Evolutionary conservation across 352 stramenopile species (phyloP), one percentile per base, ranked within the genome.

Genomic region (Phytophthora tubulina): DNA sequence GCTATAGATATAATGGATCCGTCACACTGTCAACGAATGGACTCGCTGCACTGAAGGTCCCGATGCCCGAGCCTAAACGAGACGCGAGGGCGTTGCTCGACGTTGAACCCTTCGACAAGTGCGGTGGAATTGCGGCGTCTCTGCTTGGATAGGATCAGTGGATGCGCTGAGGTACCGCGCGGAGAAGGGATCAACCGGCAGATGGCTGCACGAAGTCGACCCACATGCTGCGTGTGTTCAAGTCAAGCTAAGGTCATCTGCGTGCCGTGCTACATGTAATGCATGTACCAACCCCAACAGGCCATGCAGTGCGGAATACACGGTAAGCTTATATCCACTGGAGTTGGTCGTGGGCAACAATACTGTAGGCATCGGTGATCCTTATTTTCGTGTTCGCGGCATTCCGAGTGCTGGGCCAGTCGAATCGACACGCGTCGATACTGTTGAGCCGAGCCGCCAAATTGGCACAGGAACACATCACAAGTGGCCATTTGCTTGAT

Each of bases 141-240:
- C 21, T 69, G 67, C 46, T 49, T 70, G 53, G 67, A 75, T 59
- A 67, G 61, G 55, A 75, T 35, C 57, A 27, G 41, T 42, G 49
- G 68, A 75, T 75, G 51, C 55, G 67, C 42, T 58, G 38, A 17
- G 35, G 36, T 70, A 70, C 61, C 61, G 46, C 60, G 36, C 67
- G 70, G 39, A 56, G 62, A 75, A 66, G 53, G 67, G 21, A 27
- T 27, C 21, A 27, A 27, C 21, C 21, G 21, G 30, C 49, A 61
- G 49, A 54, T 68, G 60, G 48, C 57, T 54, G 10, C 46, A 33
- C 35, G 46, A 53, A 10, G 9, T 36, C n/a, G 21, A 53, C 41
- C 41, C 36, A 42, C 36, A 46, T 46, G 41, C 39, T 45, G 39
- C 39, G 17, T 45, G 39, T 21, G 21, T 21, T 21, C 21, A 21